Base-by-base conservation (phyloP, 306 rosid genomes). In the Acacia acuminata region DNA sequence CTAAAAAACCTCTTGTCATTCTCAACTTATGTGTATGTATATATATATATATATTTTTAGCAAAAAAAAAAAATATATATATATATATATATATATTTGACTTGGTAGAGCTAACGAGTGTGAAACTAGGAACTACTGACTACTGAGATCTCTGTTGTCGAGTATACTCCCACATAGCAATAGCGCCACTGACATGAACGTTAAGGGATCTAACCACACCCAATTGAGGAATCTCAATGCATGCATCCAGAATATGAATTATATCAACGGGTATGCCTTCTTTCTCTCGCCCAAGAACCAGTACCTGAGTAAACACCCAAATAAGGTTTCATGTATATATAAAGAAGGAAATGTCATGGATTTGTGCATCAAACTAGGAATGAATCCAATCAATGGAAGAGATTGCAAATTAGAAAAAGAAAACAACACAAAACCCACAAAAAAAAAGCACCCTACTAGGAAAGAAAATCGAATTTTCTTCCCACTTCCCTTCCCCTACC, bases 181-280 rank as follows among this genome's bases (percentile, higher is more conserved):
- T 93, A 71, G 99, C 99, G 16, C 98, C 97, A 47, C 99, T 93
- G 86, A 93, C 99, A 73, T 96, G 99, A 79, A 96, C 99, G 48
- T 96, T 96, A 76, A 96, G 98, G 83, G 99, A 96, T 87, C 97
- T 91, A 73, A 96, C 96, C 27, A 96, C 96, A 55, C 99, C 99
- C 85, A 92, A 82, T 76, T 96, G 99, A 63, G 97, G 99, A 77
- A 96, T 93, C 90, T 96, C 98, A 24, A 93, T 65, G 84, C 99
- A 96, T 77, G 90, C 94, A 81, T 96, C 99, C 81, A 96, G 80
- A 85, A 91, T 79, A 86, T 93, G 99, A 65, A 96, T 96, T 73
- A 96, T 82, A 81, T 96, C 99, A 61, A 92, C 99, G 0, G 99
- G 98, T 84, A 96, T 88, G 58, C 99, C 99, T 83, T 96, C 98